phyloP scores from a whole-genome alignment of 345 rosid species.

The Eutrema heterophyllum region DNA sequence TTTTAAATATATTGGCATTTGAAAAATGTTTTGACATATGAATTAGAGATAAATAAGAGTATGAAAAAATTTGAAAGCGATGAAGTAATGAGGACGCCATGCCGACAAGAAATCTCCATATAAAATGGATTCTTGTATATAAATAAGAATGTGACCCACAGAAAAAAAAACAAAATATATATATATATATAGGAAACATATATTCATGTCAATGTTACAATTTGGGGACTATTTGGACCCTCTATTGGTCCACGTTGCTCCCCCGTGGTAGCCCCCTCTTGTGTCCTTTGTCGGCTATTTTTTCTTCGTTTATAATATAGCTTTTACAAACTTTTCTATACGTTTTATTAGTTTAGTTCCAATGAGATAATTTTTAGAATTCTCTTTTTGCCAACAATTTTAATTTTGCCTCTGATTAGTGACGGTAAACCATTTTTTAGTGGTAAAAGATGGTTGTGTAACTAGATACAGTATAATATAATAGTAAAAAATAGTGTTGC shows the following conservation, averaged over 20 bases:
- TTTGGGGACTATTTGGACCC: slow-evolving; percentile 21
- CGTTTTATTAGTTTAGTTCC: not conserved
- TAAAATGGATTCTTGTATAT: slow-evolving; percentile 12
- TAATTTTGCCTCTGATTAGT: not conserved
- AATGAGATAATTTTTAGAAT: not conserved
- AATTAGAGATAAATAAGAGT: slow-evolving; percentile 1
- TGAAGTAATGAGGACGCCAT: slow-evolving; percentile 15
- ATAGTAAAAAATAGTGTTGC: not conserved
- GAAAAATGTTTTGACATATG: not conserved
- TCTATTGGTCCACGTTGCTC: slow-evolving; percentile 24
- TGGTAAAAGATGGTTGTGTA: not conserved
- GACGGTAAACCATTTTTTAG: not conserved
- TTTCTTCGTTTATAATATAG: not conserved
- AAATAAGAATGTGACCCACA: slow-evolving; percentile 18
- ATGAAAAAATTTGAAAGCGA: slow-evolving; percentile 1
- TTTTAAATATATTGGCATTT: not conserved
- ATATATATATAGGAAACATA: not conserved
- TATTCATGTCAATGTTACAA: slow-evolving; percentile 17
- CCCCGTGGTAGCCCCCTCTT: slow-evolving; percentile 9
- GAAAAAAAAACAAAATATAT: not conserved
- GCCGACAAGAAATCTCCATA: slow-evolving; percentile 24
- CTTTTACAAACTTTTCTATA: not conserved
- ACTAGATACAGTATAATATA: not conserved
- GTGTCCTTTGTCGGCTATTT: slow-evolving; percentile 19
- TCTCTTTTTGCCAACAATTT: not conserved